Base-by-base conservation (phyloP, 2,329 filamentous ascomycete species). In the Clathrospora elynae region DNA sequence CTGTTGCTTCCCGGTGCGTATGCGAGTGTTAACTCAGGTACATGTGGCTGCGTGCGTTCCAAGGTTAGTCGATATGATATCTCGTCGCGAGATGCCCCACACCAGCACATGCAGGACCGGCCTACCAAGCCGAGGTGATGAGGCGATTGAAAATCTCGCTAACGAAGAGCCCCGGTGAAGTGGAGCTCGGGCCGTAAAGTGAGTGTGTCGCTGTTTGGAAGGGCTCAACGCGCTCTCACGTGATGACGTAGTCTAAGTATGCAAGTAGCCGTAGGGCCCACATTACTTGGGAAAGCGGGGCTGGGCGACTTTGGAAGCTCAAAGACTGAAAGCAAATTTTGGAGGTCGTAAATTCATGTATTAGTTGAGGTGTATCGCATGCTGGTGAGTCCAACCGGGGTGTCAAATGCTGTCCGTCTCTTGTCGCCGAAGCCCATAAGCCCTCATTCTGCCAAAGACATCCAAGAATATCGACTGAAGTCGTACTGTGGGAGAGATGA, bases 301-400 rank as follows among this genome's bases (percentile, higher is more conserved):
- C n/a, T n/a, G n/a, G n/a, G n/a, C n/a, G n/a, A n/a, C n/a, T n/a
- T n/a, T n/a, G n/a, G n/a, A n/a, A n/a, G n/a, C n/a, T n/a, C n/a
- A n/a, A n/a, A n/a, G n/a, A n/a, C n/a, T n/a, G n/a, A n/a, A n/a
- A n/a, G n/a, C n/a, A n/a, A 23, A 6, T 7, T 8, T 8, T 25
- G 3, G 1, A 30, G 14, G 14, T 35, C 42, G 5, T 35, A 5
- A 25, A 25, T 18, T 24, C 22, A 25, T 45, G 2, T 35, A 40
- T 35, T 40, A 40, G 20, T 7, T 25, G 12, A n/a, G 19, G 16
- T 11, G 14, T 26, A 23, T 5, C 4, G 22, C 23, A 13, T 4
- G 12, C 9, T 22, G 22, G 4, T 28, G 17, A 33, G 73, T 70
- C 18, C 16, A 25, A 11, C 9, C 20, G 19, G 31, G 34, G 41